These are phyloP conservation scores for Trametes cubensis DNA, from an alignment of 768 basidiomycete genomes.

Conservation along the genomic window DNA sequence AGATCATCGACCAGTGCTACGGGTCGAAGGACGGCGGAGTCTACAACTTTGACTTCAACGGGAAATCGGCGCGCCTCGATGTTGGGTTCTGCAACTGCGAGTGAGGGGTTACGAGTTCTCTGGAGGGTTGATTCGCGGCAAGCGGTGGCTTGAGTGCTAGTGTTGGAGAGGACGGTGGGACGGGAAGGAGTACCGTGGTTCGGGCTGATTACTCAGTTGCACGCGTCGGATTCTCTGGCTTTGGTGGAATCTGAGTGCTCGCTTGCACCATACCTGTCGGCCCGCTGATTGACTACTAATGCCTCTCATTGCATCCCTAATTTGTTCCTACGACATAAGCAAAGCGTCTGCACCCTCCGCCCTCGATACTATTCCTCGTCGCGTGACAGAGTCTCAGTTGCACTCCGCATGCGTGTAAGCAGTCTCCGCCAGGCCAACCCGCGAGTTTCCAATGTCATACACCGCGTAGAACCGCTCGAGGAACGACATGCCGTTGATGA, in stretches of 20 bases:
- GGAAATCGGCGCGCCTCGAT: background rate
- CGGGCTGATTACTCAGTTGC: too few relatives aligned
- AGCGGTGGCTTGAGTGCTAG: too few relatives aligned
- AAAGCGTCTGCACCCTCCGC: too few relatives aligned
- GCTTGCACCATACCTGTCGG: too few relatives aligned
- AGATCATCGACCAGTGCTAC: conserved; percentile 10
- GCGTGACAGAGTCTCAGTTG: conserved; percentile 25
- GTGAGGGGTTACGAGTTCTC: background rate
- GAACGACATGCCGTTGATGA: conserved; percentile 41
- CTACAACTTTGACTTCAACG: background rate
- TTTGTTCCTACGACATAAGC: too few relatives aligned
- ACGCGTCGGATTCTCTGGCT: too few relatives aligned
- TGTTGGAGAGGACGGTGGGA: background rate
- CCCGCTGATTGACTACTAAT: too few relatives aligned
- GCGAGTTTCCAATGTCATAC: conserved; percentile 37
- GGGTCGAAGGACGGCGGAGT: conserved; percentile 2
- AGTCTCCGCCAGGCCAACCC: conserved; percentile 41
- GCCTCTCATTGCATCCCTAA: too few relatives aligned
- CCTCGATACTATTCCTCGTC: too few relatives aligned
- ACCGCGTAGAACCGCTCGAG: conserved; percentile 42
- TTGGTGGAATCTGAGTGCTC: too few relatives aligned
- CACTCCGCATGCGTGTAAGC: conserved; percentile 33
- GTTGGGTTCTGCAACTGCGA: background rate
- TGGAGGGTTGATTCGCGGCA: too few relatives aligned
- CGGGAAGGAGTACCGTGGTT: too few relatives aligned